Conservation (phyloP, 345 rosid genomes). For the Acer yangbiense region DNA sequence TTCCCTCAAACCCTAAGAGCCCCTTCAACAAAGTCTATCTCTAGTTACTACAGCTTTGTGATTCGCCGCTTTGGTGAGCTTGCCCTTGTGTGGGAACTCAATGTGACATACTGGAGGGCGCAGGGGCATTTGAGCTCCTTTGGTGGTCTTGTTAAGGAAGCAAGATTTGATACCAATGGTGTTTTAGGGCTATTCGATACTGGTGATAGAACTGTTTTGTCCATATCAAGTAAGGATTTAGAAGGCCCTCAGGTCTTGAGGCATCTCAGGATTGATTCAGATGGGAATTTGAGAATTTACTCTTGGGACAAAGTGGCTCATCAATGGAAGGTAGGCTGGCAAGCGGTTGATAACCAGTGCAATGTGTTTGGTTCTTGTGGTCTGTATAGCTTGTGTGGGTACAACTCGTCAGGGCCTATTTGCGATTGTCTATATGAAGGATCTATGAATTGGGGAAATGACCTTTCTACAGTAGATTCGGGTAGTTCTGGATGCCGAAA, state of each 20-base stretch:
- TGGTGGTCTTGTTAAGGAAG: constrained; percentile 27
- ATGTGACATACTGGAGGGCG: constrained; percentile 42
- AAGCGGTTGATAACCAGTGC: constrained; percentile 46
- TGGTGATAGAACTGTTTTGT: constrained; percentile 24
- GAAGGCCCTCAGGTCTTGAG: constrained; percentile 32
- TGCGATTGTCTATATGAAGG: constrained; percentile 33
- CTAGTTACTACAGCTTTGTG: constrained; percentile 39
- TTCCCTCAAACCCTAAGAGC: constrained; percentile 42
- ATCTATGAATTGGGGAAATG: constrained; percentile 20
- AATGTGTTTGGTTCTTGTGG: constrained; percentile 44
- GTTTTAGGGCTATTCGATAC: constrained; percentile 29
- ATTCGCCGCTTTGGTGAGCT: constrained; percentile 37
- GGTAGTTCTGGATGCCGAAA: constrained; percentile 31
- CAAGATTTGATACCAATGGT: constrained; percentile 34
- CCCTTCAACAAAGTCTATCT: constrained; percentile 32
- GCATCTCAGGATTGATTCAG: constrained; percentile 42
- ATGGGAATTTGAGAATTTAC: constrained; percentile 45
- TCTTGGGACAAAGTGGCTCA: constrained; percentile 28
- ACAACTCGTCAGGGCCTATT: constrained; percentile 31
- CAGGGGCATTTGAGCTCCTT: constrained; percentile 30
- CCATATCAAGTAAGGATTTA: constrained; percentile 31
- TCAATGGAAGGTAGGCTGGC: constrained; percentile 42
- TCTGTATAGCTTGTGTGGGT: constrained; percentile 39
- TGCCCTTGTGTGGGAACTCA: constrained; percentile 44
- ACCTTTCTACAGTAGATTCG: constrained; percentile 18